Evolutionary conservation across 768 basidiomycete genomes (phyloP).

Genomic region (Podaxis sp.): DNA sequence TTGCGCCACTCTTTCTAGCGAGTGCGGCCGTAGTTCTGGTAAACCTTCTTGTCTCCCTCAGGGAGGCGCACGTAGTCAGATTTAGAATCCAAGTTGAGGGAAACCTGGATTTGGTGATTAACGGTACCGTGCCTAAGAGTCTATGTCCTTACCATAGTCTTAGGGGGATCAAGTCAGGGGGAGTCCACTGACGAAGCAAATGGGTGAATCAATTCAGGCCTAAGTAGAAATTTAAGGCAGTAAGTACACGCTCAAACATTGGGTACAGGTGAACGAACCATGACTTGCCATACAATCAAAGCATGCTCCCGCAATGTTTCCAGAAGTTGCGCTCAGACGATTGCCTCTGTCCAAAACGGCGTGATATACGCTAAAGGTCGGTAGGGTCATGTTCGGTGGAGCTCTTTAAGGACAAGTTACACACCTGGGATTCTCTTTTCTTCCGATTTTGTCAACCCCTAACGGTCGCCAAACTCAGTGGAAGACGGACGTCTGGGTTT

Average conservation of each 20-base stretch:
- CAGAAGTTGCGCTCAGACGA: slow-evolving; percentile 64
- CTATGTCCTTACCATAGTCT: slow-evolving; percentile 44
- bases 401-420: neutral
- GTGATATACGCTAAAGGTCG: slow-evolving; percentile 51
- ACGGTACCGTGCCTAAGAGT: neutral
- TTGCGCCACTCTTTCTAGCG: slow-evolving; percentile 65
- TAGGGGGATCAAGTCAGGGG: slow-evolving; percentile 52
- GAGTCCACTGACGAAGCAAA: slow-evolving; percentile 68
- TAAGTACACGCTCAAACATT: neutral
- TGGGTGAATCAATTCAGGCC: slow-evolving; percentile 66
- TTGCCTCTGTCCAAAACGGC: slow-evolving; percentile 61
- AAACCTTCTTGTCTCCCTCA: slow-evolving; percentile 50
- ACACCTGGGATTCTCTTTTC: slow-evolving; percentile 55
- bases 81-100: slow-evolving; percentile 47
- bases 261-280: slow-evolving; percentile 39
- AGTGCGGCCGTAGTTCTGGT: slow-evolving; percentile 43
- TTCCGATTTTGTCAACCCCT: slow-evolving; percentile 44
- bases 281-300: slow-evolving; percentile 58
- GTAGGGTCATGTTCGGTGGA: neutral
- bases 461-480: slow-evolving; percentile 44
- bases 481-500: slow-evolving; percentile 42
- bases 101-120: slow-evolving; percentile 33
- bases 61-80: slow-evolving; percentile 64
- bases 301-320: slow-evolving; percentile 61
- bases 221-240: slow-evolving; percentile 20